Conservation (phyloP, 495 filamentous ascomycete genomes). For the Mytilinidion resinicola region DNA sequence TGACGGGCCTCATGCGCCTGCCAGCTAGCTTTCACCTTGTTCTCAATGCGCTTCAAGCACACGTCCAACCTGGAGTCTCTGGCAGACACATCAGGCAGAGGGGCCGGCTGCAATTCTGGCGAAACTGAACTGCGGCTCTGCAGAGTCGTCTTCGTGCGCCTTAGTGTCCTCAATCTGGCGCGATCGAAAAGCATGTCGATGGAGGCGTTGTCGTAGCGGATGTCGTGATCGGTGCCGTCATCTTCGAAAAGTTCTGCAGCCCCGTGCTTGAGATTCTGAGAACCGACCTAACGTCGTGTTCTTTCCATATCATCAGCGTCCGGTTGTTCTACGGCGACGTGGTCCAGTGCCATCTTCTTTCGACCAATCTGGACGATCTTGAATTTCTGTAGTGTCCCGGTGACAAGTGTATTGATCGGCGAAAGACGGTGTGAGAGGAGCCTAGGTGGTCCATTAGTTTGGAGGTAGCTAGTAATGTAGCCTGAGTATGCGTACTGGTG, state of each 20-base stretch:
- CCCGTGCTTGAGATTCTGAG: slow-evolving; percentile 82
- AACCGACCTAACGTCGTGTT: slow-evolving; percentile 77
- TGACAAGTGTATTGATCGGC: too few species aligned
- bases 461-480: too few species aligned
- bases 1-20: too few species aligned
- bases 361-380: slow-evolving; percentile 94
- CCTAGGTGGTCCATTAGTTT: too few species aligned
- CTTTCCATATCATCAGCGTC: slow-evolving; percentile 67
- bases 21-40: too few species aligned
- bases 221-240: slow-evolving; percentile 55
- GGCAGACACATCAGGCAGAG: too few species aligned
- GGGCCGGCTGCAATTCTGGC: slow-evolving; percentile 55
- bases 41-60: too few species aligned
- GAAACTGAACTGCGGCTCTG: slow-evolving; percentile 77
- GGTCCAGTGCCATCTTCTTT: slow-evolving; percentile 90
- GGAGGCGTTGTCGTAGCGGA: slow-evolving; percentile 70
- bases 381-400: too few species aligned
- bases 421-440: too few species aligned
- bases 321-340: slow-evolving; percentile 87
- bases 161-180: slow-evolving; percentile 66
- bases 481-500: too few species aligned
- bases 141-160: slow-evolving; percentile 49
- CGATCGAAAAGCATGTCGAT: slow-evolving; percentile 87
- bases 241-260: slow-evolving; percentile 80
- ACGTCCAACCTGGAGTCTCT: too few species aligned